A percentile compares a stretch with the other conserved stretches of the same genome.
These are phyloP conservation scores for Neurospora sp. DNA, from an alignment of 2,329 filamentous ascomycete genomes.

Conservation along the genomic window DNA sequence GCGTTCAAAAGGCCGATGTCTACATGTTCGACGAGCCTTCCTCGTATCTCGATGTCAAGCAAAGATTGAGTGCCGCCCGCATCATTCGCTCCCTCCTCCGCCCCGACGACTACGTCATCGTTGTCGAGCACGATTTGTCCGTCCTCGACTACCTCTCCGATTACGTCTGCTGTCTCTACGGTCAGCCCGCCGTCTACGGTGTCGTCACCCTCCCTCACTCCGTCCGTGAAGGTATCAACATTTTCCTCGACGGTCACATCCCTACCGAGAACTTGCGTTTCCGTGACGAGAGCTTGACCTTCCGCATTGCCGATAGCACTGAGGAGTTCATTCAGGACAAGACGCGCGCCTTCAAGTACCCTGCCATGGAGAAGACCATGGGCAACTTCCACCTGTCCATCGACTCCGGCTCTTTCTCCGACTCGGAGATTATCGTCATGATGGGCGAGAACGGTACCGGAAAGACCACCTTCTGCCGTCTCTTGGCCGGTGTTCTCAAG, in stretches of 20 bases:
- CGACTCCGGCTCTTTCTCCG: constrained; percentile 79
- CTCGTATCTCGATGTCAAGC: constrained; percentile 98
- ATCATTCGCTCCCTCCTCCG: constrained; percentile 87
- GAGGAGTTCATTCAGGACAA: constrained; percentile 85
- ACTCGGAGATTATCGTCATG: constrained; percentile 98
- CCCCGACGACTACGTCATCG: constrained; percentile 90
- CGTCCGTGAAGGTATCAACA: constrained; percentile 95
- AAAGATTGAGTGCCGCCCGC: constrained; percentile 83
- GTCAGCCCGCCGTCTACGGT: constrained; percentile 90
- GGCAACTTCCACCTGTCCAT: constrained; percentile 79
- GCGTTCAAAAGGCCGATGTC: constrained; percentile 90
- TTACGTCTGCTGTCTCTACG: constrained; percentile 96
- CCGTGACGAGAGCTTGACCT: constrained; percentile 92
- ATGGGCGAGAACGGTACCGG: constrained; percentile 99
- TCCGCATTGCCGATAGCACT: constrained; percentile 80
- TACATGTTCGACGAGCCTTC: constrained; percentile 99
- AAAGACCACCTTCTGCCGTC: constrained; percentile 87
- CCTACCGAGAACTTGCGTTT: constrained; percentile 98
- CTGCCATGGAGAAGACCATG: constrained; percentile 84
- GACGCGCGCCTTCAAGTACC: constrained; percentile 77
- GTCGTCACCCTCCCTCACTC: constrained; percentile 93
- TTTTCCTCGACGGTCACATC: constrained; percentile 96
- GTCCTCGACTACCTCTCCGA: constrained; percentile 98
- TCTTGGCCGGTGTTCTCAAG: constrained; percentile 87
- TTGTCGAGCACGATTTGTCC: constrained; percentile 98